Evolutionary conservation across 805 yeast species (phyloP).

Genomic region (Zygotorulaspora florentina): DNA sequence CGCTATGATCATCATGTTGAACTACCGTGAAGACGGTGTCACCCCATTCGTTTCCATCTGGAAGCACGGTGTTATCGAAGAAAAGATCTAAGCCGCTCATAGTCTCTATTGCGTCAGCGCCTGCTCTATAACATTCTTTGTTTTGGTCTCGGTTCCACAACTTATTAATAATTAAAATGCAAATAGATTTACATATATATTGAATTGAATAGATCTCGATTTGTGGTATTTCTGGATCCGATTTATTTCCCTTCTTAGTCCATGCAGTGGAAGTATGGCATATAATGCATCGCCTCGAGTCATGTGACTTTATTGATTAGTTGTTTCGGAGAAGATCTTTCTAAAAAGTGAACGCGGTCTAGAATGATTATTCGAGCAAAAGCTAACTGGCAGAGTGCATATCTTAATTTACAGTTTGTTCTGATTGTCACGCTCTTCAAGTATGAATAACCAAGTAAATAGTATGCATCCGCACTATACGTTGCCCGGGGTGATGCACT

Average conservation of each 20-base stretch:
- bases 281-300: no score
- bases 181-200: neutral
- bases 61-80: constrained; percentile 94
- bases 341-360: neutral
- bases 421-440: no score
- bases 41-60: constrained; percentile 97
- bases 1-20: constrained; percentile 94
- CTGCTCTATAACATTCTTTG: neutral
- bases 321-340: no score
- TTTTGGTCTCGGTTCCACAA: neutral
- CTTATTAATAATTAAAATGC: neutral
- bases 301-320: no score
- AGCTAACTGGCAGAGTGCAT: neutral
- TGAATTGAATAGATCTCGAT: neutral
- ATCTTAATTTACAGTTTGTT: no score
- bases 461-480: constrained; percentile 26
- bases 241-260: neutral
- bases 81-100: constrained; percentile 66
- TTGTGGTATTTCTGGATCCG: neutral
- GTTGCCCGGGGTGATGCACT: constrained; percentile 55
- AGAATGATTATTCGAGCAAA: neutral
- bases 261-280: no score
- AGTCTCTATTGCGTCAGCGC: neutral
- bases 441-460: constrained; percentile 13
- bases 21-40: constrained; percentile 99